Conservation (phyloP, 371 early-diverging fungal species). For the Massospora cicadina region DNA sequence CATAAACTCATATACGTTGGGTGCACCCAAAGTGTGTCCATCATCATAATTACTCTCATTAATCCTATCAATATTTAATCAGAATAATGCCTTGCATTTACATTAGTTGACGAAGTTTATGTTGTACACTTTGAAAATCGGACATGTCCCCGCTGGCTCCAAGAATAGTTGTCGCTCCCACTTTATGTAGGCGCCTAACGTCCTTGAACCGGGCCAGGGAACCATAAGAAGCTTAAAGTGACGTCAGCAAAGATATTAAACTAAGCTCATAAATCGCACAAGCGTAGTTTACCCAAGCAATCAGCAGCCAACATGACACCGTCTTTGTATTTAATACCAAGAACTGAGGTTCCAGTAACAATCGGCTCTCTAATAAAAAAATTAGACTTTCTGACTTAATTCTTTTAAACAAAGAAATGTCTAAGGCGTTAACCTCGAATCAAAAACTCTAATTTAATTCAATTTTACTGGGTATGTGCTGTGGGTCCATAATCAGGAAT, state of each 20-base stretch:
- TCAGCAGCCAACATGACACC: slow-evolving; percentile 97
- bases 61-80: slow-evolving; percentile 29
- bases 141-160: slow-evolving; percentile 92
- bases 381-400: slow-evolving; percentile 1
- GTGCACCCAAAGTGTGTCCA: slow-evolving; percentile 67
- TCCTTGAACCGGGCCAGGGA: slow-evolving; percentile 88
- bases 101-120: slow-evolving; percentile 67
- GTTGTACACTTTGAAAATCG: slow-evolving; percentile 82
- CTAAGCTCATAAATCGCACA: neutral
- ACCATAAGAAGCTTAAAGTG: slow-evolving; percentile 77
- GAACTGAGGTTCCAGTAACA: slow-evolving; percentile 92
- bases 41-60: slow-evolving; percentile 77
- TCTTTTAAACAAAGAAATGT: neutral
- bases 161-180: slow-evolving; percentile 67
- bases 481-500: slow-evolving; percentile 6
- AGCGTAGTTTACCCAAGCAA: slow-evolving; percentile 45
- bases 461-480: slow-evolving; percentile 12
- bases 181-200: slow-evolving; percentile 63
- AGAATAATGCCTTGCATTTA: slow-evolving; percentile 19
- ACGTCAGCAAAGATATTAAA: slow-evolving; percentile 5
- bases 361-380: slow-evolving; percentile 46
- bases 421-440: neutral
- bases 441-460: neutral
- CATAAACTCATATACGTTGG: slow-evolving; percentile 78
- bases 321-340: slow-evolving; percentile 91